These are phyloP conservation scores for Eutrema yunnanense DNA, from an alignment of 345 rosid species.

Conservation along the genomic window DNA sequence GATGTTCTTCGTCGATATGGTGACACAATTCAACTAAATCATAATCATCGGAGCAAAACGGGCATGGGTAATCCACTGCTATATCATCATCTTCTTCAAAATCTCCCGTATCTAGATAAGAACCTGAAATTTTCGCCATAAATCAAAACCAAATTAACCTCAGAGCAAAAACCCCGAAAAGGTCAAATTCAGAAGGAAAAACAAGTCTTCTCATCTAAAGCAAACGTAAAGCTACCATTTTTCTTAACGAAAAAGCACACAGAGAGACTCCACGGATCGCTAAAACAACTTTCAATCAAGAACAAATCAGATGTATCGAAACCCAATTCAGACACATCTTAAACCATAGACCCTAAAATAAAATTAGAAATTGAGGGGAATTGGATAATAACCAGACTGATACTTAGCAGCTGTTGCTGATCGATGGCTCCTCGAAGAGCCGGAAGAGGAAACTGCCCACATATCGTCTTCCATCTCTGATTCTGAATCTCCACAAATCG, in stretches of 20 bases:
- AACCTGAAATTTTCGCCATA: neutral
- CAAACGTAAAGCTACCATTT: conserved; percentile 15
- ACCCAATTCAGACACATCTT: neutral
- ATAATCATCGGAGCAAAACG: conserved; percentile 26
- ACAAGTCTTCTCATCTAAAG: neutral
- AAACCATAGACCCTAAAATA: neutral
- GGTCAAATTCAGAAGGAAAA: neutral
- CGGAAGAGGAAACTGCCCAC: conserved; percentile 28
- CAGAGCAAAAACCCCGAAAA: neutral
- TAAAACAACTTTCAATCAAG: neutral
- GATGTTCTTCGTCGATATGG: conserved; percentile 26
- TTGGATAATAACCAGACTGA: conserved; percentile 17
- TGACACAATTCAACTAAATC: conserved; percentile 27
- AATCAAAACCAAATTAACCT: neutral
- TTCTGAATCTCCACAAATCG: conserved; percentile 1
- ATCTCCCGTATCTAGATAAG: conserved; percentile 14
- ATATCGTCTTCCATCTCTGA: conserved; percentile 29
- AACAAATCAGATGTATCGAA: neutral
- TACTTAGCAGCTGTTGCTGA: conserved; percentile 21
- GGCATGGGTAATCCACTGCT: conserved; percentile 21
- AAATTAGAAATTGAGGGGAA: neutral
- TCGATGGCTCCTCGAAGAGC: conserved; percentile 24
- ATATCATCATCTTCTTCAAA: conserved; percentile 26
- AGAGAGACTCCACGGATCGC: neutral
- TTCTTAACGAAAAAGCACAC: neutral